Evolutionary conservation across 1,284 basidiomycete species (phyloP), one percentile per base, ranked within the genome.

Genomic region (Lentinula novae-zelandiae): DNA sequence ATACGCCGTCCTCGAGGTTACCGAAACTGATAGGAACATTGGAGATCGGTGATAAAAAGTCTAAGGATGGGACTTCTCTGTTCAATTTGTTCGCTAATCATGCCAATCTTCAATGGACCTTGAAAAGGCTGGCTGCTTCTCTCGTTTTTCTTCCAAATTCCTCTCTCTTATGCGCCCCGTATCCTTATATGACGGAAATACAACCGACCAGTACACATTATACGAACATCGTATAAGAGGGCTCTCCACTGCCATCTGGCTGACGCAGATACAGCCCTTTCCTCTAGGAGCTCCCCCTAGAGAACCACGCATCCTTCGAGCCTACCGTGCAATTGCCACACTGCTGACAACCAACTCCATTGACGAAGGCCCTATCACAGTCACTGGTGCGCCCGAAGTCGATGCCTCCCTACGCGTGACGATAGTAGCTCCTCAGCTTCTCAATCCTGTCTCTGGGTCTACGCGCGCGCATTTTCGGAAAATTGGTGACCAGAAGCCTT

Each of bases 211-310:
- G 36, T 58, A 61, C 36, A 6, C 50, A 5, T 31, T 36, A 27
- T 50, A 58, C 15, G 62, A 57, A 53, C 49, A 31, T 38, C 60
- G 60, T n/a, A 61, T 61, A 48, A 50, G 60, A 34, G 49, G 55
- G 9, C 46, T 61, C 8, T 57, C 60, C 5, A 54, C 56, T 22
- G 60, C 60, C 15, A 57, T 61, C 10, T 61, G 60, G 60, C 31
- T 33, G 5, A 53, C 60, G 6, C 36, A 46, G 7, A 42, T 46
- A 12, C 60, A 61, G 40, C 39, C 48, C 12, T 39, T 44, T 38
- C 36, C 59, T 39, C 13, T 49, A 38, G 31, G 48, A n/a, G 9
- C n/a, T 51, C 17, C 59, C 22, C 53, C 52, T 7, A 48, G n/a
- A 17, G 36, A 50, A 13, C 20, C 46, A 40, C 38, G 42, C 12